phyloP scores from a whole-genome alignment of 805 yeast species.

The Sungouiozyma ichnusensis region DNA sequence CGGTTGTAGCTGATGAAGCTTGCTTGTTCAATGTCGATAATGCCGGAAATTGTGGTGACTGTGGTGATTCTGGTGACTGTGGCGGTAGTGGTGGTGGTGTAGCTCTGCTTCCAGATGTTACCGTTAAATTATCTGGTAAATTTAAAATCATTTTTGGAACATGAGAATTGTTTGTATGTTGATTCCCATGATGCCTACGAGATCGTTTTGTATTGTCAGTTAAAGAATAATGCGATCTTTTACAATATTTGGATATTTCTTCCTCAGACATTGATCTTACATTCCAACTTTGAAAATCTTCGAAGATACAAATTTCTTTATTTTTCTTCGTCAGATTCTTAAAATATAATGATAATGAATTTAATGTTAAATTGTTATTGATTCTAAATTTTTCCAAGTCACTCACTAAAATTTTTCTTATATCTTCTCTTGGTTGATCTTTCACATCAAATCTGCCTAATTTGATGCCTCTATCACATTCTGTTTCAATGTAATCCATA shows the following conservation, averaged over 20 bases:
- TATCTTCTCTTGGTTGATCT: slow-evolving; percentile 23
- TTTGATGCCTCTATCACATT: slow-evolving; percentile 26
- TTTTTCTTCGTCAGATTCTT: slow-evolving; percentile 23
- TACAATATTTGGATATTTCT: slow-evolving; percentile 25
- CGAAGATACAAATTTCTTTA: slow-evolving; percentile 25
- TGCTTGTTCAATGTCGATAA: no score
- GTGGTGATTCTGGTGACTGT: not conserved
- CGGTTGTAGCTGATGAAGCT: no score
- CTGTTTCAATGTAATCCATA: slow-evolving; percentile 30
- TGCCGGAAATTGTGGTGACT: no score
- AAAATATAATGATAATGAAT: slow-evolving; percentile 26
- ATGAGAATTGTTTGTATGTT: not conserved
- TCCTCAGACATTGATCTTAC: slow-evolving; percentile 24
- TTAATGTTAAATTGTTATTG: slow-evolving; percentile 26
- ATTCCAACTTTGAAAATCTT: slow-evolving; percentile 24
- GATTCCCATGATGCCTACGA: not conserved
- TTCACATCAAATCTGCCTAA: slow-evolving; percentile 24
- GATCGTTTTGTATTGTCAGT: not conserved
- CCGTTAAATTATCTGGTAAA: not conserved
- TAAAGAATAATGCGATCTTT: slow-evolving; percentile 16
- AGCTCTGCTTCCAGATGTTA: not conserved
- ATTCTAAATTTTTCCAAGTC: slow-evolving; percentile 29
- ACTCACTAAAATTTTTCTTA: slow-evolving; percentile 25
- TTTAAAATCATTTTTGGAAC: not conserved
- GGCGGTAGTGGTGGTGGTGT: not conserved